phyloP scores from a whole-genome alignment of 768 basidiomycete species.

The Kwoniella botswanensis region DNA sequence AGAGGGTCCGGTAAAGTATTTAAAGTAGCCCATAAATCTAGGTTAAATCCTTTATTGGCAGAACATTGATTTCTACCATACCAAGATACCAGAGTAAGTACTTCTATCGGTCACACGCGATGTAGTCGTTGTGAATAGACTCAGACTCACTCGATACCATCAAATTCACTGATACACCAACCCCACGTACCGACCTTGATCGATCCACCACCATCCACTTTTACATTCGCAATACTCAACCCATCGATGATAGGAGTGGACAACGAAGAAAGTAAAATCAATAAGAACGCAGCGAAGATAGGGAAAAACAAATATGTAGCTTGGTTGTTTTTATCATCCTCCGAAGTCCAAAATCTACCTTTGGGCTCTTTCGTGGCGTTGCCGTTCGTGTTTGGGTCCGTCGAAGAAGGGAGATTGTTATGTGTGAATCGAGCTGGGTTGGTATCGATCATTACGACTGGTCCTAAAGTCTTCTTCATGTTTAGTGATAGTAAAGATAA shows the following conservation, averaged over 20 bases:
- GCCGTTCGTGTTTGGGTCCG: background rate
- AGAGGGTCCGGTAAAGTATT: constrained; percentile 16
- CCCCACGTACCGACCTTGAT: constrained; percentile 44
- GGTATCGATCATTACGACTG: constrained; percentile 35
- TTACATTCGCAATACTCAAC: constrained; percentile 30
- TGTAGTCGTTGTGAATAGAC: background rate
- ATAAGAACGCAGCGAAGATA: constrained; percentile 31
- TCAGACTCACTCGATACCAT: constrained; percentile 26
- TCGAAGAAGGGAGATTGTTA: background rate
- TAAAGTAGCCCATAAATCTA: constrained; percentile 12
- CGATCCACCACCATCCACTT: constrained; percentile 17
- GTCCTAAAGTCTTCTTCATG: constrained; percentile 31
- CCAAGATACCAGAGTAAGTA: background rate
- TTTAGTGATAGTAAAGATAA: background rate
- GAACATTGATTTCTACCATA: constrained; percentile 26
- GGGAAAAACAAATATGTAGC: constrained; percentile 51
- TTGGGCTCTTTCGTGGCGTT: background rate
- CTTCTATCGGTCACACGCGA: background rate
- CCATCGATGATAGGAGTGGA: constrained; percentile 43
- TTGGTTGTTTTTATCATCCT: constrained; percentile 43
- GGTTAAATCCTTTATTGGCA: constrained; percentile 13
- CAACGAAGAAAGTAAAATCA: constrained; percentile 35
- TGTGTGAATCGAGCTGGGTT: constrained; percentile 17
- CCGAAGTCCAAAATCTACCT: background rate
- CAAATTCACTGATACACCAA: constrained; percentile 38